Evolutionary conservation across 768 basidiomycete species (phyloP).

Genomic region (Amanita rubescens): DNA sequence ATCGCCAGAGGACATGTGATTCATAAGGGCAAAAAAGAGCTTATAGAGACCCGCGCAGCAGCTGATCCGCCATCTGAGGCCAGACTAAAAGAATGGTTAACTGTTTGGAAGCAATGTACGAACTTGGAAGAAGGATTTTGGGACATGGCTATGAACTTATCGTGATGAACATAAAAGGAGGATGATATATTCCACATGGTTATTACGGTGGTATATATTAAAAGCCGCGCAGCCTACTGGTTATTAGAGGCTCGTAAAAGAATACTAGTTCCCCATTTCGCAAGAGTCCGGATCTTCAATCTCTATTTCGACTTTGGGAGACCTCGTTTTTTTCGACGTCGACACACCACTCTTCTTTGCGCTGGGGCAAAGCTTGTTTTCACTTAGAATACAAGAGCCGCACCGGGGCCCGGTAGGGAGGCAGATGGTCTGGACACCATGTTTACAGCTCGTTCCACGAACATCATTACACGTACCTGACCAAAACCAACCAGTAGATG

Average conservation of each 20-base stretch:
- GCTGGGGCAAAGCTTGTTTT: conserved; percentile 59
- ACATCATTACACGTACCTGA: conserved; percentile 41
- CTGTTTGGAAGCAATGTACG: conserved; percentile 72
- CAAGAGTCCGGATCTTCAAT: conserved; percentile 20
- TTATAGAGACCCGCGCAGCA: conserved; percentile 61
- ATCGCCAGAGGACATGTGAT: conserved; percentile 2
- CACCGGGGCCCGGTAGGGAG: conserved; percentile 60
- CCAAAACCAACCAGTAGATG: conserved; percentile 80
- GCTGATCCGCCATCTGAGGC: conserved; percentile 54
- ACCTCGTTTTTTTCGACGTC: conserved; percentile 17
- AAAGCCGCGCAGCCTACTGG: too few species aligned
- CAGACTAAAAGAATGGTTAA: conserved; percentile 57
- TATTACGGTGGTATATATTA: not conserved
- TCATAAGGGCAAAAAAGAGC: conserved; percentile 33
- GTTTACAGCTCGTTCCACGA: not conserved
- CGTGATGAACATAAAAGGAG: not conserved
- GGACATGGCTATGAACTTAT: conserved; percentile 48
- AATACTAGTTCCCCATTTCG: not conserved
- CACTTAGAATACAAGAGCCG: conserved; percentile 51
- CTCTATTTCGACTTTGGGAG: conserved; percentile 21
- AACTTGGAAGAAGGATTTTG: conserved; percentile 80
- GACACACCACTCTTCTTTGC: conserved; percentile 26
- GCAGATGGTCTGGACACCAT: conserved; percentile 48
- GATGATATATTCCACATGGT: not conserved
- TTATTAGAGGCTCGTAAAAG: not conserved